These are phyloP conservation scores for Chrysanthemum lavandulifolium DNA, from an alignment of 129 eudicot species.

Conservation along the genomic window DNA sequence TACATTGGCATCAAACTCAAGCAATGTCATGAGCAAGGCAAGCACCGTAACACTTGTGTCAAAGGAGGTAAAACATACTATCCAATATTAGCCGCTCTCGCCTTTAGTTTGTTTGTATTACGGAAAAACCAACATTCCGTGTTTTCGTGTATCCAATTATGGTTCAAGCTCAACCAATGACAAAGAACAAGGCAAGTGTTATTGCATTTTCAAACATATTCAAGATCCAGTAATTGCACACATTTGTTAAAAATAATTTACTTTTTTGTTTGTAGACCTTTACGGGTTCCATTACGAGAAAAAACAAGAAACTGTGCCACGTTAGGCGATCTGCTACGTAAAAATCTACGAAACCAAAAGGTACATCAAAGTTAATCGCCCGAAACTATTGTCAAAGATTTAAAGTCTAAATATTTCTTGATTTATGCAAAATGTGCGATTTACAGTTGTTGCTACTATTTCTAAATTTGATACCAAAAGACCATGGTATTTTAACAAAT, in stretches of 20 bases:
- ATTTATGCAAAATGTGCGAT: too few relatives aligned
- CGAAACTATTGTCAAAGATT: too few relatives aligned
- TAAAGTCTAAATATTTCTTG: too few relatives aligned
- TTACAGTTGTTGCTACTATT: too few relatives aligned
- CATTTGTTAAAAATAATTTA: neutral
- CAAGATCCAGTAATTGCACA: neutral
- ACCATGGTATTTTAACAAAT: too few relatives aligned
- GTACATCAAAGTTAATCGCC: too few relatives aligned
- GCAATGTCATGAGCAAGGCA: too few relatives aligned
- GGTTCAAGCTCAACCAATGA: slow-evolving; percentile 15
- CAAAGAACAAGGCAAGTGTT: slow-evolving; percentile 47
- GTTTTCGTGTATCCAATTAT: slow-evolving; percentile 21
- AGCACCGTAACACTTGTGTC: slow-evolving; percentile 14
- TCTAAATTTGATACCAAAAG: too few relatives aligned
- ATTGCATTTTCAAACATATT: slow-evolving; percentile 2
- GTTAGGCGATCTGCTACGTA: too few relatives aligned
- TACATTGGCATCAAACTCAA: slow-evolving; percentile 11
- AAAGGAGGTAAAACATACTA: slow-evolving; percentile 16
- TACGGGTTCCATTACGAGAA: slow-evolving; percentile 69
- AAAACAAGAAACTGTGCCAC: too few relatives aligned
- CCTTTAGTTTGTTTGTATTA: neutral
- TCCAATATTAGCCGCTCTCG: neutral
- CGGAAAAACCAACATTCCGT: neutral
- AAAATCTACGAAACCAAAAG: too few relatives aligned
- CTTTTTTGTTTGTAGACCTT: slow-evolving; percentile 47